phyloP scores from a whole-genome alignment of 208 protist genomes.

The Trypanosoma scelopori region DNA sequence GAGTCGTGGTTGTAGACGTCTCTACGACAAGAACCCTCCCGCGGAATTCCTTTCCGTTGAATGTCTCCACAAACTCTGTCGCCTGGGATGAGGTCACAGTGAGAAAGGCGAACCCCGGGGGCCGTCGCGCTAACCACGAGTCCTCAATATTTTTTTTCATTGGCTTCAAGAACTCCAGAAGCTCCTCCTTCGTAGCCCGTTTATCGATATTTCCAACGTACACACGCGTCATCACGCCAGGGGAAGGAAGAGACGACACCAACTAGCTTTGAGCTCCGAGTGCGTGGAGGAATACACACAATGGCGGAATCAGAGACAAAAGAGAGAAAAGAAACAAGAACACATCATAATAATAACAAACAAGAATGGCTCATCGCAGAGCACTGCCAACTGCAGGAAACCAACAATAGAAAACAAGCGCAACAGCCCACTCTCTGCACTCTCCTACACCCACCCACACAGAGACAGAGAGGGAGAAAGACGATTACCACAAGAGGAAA shows the following conservation, averaged over 20 bases:
- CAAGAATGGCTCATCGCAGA: too few relatives aligned
- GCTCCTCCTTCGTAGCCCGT: conserved; percentile 31
- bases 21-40: conserved; percentile 30
- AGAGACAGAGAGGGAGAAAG: too few relatives aligned
- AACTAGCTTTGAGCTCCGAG: not conserved
- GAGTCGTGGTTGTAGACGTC: conserved; percentile 18
- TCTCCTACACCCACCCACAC: too few relatives aligned
- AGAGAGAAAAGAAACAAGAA: not conserved
- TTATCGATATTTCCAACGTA: conserved; percentile 35
- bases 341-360: not conserved
- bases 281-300: not conserved
- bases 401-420: too few relatives aligned
- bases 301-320: conserved; percentile 7
- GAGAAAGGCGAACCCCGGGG: conserved; percentile 31
- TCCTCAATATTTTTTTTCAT: conserved; percentile 32
- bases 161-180: conserved; percentile 28
- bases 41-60: conserved; percentile 30
- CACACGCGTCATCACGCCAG: conserved; percentile 22
- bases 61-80: conserved; percentile 23
- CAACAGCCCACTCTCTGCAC: too few relatives aligned
- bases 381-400: too few relatives aligned
- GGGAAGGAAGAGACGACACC: not conserved
- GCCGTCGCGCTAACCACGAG: conserved; percentile 26
- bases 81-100: conserved; percentile 21
- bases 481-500: too few relatives aligned